Evolutionary conservation across 2,329 filamentous ascomycete genomes (phyloP), one percentile per base, ranked within the genome.

Genomic region (Fusarium camptoceras): DNA sequence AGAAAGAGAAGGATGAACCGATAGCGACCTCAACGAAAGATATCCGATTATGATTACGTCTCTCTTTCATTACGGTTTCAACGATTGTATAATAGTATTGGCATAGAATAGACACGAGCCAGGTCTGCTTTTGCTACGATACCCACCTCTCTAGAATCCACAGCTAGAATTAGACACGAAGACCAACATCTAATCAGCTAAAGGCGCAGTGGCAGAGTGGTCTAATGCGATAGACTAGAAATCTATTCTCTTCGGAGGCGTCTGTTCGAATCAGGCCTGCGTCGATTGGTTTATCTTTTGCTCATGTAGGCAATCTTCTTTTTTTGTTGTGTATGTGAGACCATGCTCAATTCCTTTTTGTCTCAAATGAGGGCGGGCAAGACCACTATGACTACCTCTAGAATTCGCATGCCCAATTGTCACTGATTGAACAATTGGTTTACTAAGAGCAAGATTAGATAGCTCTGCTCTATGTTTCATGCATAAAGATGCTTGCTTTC

Each of bases 221-320:
- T 70, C 66, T 69, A 69, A 69, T 62, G 66, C 66, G 66, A 69
- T 69, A 69, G 66, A 69, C 66, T 69, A 69, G 66, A 69, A 69
- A 69, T 69, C 66, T 69, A 69, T 70, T 69, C 66, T 69, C 66
- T 22, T 69, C 66, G 66, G 66, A 69, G 66, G 66, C 66, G 66
- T 69, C 66, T 70, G 61, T 69, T 70, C 62, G 66, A 70, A 70
- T 70, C 67, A 71, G 67, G 67, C 67, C 67, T 70, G 64, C 67
- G 67, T 70, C 67, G 67, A 53, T 66, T 48, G 59, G 44, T 48
- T 43, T 11, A 22, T 39, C 25, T 67, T 62, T 55, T 62, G 22
- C n/a, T 20, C 15, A 3, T 41, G 14, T 24, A 3, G 2, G 22
- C 8, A 10, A 18, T 10, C 15, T 25, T 61, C n/a, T 56, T 47